phyloP scores from a whole-genome alignment of 2,329 filamentous ascomycete species.

The Talaromyces rugulosus region DNA sequence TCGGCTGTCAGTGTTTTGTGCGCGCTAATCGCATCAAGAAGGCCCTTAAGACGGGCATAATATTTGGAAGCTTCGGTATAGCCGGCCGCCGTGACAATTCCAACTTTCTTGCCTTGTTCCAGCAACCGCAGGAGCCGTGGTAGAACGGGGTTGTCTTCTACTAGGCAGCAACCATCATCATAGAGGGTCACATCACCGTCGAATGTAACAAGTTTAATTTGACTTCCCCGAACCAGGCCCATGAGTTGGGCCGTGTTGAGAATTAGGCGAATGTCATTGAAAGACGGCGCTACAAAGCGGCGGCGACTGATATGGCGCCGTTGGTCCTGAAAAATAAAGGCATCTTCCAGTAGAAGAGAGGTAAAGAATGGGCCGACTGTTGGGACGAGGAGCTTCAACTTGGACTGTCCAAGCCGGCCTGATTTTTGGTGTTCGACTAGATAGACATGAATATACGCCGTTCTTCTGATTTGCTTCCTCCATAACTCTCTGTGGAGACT shows the following conservation, averaged over 20 bases:
- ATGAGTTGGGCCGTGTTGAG: conserved; percentile 94
- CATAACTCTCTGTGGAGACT: conserved; percentile 18
- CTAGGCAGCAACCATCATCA: conserved; percentile 77
- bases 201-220: conserved; percentile 82
- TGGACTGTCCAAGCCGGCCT: conserved; percentile 68
- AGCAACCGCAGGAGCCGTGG: conserved; percentile 65
- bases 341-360: conserved; percentile 75
- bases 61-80: conserved; percentile 87
- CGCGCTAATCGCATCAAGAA: conserved; percentile 72
- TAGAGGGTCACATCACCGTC: conserved; percentile 98
- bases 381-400: conserved; percentile 87
- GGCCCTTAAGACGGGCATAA: conserved; percentile 78
- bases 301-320: conserved; percentile 83
- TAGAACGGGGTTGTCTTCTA: conserved; percentile 73
- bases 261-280: conserved; percentile 91
- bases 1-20: conserved; percentile 56
- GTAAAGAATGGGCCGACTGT: conserved; percentile 94
- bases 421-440: conserved; percentile 67
- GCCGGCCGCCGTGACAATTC: conserved; percentile 93
- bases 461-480: not conserved
- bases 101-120: conserved; percentile 72
- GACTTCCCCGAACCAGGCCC: conserved; percentile 71
- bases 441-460: conserved; percentile 4
- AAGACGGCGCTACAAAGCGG: conserved; percentile 90
- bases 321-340: conserved; percentile 85